A percentile compares a stretch with the other conserved stretches of the same genome.
Evolutionary conservation across 1,139 yeast genomes (phyloP).

Genomic region (Pichiaceae sp.): DNA sequence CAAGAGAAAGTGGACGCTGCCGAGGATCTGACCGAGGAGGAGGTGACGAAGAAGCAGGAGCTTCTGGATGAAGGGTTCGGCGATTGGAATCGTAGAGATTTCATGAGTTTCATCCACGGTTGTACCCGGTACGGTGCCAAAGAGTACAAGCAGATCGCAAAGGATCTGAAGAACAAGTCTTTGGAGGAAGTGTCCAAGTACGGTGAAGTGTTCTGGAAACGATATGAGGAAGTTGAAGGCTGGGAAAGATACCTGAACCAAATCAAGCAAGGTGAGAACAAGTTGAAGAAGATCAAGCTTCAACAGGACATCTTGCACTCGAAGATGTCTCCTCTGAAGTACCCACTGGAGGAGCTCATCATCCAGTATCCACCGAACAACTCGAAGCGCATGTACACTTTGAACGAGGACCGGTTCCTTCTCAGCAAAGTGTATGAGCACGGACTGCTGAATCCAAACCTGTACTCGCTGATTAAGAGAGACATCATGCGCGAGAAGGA

Average conservation of each 20-base stretch:
- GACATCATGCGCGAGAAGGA: slow-evolving; percentile 66
- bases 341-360: slow-evolving; percentile 68
- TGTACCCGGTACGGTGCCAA: slow-evolving; percentile 75
- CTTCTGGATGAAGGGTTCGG: slow-evolving; percentile 61
- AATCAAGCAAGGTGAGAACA: slow-evolving; percentile 83
- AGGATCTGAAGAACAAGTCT: slow-evolving; percentile 60
- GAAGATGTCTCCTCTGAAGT: slow-evolving; percentile 55
- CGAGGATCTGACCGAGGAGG: slow-evolving; percentile 70
- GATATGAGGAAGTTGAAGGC: slow-evolving; percentile 70
- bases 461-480: slow-evolving; percentile 70
- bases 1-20: slow-evolving; percentile 65
- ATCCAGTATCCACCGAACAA: slow-evolving; percentile 90
- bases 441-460: slow-evolving; percentile 64
- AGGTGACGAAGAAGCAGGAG: slow-evolving; percentile 51
- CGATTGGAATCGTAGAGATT: slow-evolving; percentile 83
- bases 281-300: slow-evolving; percentile 48
- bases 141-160: slow-evolving; percentile 50
- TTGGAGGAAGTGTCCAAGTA: slow-evolving; percentile 63
- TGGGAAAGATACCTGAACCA: slow-evolving; percentile 78
- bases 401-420: slow-evolving; percentile 79
- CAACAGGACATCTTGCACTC: slow-evolving; percentile 60
- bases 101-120: slow-evolving; percentile 74
- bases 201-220: slow-evolving; percentile 65
- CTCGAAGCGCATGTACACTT: slow-evolving; percentile 77
- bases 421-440: slow-evolving; percentile 64